Percentiles rank a stretch among this genome's conserved stretches.
Conservation (phyloP, 495 filamentous ascomycete species). For the Beverwykella pulmonaria region DNA sequence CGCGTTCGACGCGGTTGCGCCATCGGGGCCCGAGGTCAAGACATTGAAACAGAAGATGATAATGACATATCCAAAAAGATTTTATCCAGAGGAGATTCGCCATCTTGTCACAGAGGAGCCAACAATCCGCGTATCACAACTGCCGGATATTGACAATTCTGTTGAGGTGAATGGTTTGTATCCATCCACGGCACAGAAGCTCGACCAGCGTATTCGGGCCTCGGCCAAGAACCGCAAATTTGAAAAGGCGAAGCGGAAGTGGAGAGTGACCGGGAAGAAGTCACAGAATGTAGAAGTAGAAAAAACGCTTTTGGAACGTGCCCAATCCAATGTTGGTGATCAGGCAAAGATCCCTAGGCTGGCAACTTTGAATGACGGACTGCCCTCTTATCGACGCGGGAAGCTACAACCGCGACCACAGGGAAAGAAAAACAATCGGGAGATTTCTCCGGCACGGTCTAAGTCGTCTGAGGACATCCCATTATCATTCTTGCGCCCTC, state of each 20-base stretch:
- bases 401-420: neutral
- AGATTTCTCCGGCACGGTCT: neutral
- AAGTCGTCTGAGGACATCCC: conserved; percentile 12
- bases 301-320: neutral
- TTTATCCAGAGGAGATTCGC: conserved; percentile 48
- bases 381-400: neutral
- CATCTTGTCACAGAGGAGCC: conserved; percentile 10
- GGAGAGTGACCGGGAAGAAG: neutral
- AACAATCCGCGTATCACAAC: neutral
- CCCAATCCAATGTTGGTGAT: neutral
- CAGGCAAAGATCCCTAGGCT: neutral
- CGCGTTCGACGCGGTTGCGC: conserved; percentile 50
- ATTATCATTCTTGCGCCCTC: neutral
- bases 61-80: conserved; percentile 46
- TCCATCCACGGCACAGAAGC: neutral
- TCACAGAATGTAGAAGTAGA: neutral
- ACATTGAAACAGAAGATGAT: conserved; percentile 59
- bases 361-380: neutral
- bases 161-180: neutral
- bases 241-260: neutral
- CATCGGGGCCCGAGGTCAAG: conserved; percentile 56
- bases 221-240: neutral
- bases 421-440: neutral
- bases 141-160: conserved; percentile 1
- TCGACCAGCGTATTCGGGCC: conserved; percentile 6